Conservation (phyloP, 2,329 filamentous ascomycete species). For the Stenocarpella maydis region DNA sequence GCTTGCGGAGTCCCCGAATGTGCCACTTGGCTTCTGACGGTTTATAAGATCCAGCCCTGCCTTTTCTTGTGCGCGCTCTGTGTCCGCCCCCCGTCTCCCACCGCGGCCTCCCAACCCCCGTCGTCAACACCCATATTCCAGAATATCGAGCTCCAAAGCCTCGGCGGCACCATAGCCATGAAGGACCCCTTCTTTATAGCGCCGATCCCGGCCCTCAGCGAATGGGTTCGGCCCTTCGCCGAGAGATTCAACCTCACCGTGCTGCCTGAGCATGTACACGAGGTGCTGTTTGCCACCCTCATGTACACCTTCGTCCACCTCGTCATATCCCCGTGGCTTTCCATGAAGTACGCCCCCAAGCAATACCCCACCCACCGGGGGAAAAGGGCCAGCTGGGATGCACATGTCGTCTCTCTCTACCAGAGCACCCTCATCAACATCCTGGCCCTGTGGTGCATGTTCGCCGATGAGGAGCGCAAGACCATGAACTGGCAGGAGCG, state of each 20-base stretch:
- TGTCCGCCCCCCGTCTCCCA: not conserved
- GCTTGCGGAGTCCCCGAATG: conserved; percentile 27
- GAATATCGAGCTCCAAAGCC: conserved; percentile 10
- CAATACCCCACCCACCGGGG: conserved; percentile 71
- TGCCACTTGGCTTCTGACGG: conserved; percentile 22
- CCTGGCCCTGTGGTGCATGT: conserved; percentile 79
- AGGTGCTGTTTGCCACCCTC: conserved; percentile 71
- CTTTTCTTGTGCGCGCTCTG: not conserved
- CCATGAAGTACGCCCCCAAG: conserved; percentile 66
- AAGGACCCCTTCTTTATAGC: conserved; percentile 75
- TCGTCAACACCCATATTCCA: not conserved
- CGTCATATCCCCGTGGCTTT: conserved; percentile 73
- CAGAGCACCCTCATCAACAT: conserved; percentile 77
- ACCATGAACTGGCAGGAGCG: conserved; percentile 73
- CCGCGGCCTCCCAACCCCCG: not conserved
- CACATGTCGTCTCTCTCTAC: conserved; percentile 84
- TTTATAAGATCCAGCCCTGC: conserved; percentile 7
- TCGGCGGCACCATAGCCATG: conserved; percentile 57
- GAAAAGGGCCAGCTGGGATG: conserved; percentile 82
- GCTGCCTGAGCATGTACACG: conserved; percentile 80
- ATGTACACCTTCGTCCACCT: conserved; percentile 75
- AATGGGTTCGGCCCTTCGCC: conserved; percentile 69
- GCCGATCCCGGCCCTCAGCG: conserved; percentile 64
- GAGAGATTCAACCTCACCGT: conserved; percentile 68
- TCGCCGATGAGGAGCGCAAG: conserved; percentile 70